phyloP scores from a whole-genome alignment of 345 rosid genomes.

The Sonneratia alba region DNA sequence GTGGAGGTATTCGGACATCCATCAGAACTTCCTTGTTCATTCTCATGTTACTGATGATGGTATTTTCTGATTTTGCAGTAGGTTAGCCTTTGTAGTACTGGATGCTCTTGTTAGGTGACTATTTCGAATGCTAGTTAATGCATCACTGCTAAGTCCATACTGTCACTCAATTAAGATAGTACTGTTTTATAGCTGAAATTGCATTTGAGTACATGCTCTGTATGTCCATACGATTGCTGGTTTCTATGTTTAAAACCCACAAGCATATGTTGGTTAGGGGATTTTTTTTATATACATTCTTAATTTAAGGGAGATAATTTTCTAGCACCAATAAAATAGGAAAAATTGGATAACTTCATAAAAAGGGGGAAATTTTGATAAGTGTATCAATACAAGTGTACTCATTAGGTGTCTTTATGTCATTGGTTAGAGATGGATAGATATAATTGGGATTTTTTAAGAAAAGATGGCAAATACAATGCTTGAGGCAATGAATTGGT shows the following conservation, averaged over 20 bases:
- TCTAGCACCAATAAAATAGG: background rate
- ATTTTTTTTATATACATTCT: background rate
- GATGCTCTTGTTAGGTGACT: background rate
- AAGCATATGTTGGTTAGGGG: background rate
- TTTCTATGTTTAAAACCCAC: background rate
- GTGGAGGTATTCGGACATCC: constrained; percentile 50
- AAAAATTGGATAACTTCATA: background rate
- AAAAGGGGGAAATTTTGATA: too few species aligned
- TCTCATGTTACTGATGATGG: background rate
- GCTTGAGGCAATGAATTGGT: background rate
- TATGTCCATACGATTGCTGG: background rate
- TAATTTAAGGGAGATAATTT: background rate
- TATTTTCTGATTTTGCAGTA: background rate
- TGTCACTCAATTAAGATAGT: background rate
- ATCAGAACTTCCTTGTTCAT: background rate
- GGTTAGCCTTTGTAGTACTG: background rate
- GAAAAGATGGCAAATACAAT: background rate
- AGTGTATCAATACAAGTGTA: background rate
- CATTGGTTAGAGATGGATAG: background rate
- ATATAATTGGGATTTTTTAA: background rate
- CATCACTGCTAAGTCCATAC: background rate
- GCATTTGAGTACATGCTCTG: background rate
- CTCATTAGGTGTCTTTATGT: background rate
- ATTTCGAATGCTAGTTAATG: background rate
- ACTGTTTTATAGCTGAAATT: background rate